Percentiles rank a stretch among this genome's conserved stretches.
phyloP scores from a whole-genome alignment of 257 asterid genomes.

The Ocimum tenuiflorum region DNA sequence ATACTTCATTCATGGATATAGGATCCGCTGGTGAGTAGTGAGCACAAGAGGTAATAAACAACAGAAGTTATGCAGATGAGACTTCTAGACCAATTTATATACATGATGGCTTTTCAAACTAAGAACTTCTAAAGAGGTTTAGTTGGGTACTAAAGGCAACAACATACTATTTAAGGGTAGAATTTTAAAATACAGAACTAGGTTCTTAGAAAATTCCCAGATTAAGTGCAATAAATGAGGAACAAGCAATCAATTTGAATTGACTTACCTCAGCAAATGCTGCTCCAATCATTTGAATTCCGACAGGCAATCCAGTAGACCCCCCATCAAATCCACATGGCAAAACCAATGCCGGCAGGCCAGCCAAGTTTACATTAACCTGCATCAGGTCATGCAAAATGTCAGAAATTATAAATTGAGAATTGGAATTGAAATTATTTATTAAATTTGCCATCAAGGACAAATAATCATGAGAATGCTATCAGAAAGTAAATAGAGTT shows the following conservation, averaged over 20 bases:
- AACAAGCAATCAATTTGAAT: not conserved
- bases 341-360: conserved; percentile 92
- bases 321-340: conserved; percentile 83
- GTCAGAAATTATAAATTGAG: not conserved
- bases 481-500: not conserved
- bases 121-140: not conserved
- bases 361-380: conserved; percentile 98
- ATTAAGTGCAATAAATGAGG: not conserved
- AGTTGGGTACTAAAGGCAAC: not conserved
- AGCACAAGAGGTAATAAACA: not conserved
- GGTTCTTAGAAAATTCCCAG: not conserved
- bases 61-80: not conserved
- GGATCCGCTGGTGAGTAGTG: too few relatives aligned
- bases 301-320: conserved; percentile 60
- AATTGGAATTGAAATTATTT: not conserved
- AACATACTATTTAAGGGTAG: not conserved
- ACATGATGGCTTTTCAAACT: not conserved
- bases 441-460: not conserved
- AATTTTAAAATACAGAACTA: not conserved
- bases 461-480: not conserved
- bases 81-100: conserved; percentile 1
- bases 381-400: conserved; percentile 23
- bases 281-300: conserved; percentile 90
- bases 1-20: not conserved
- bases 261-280: conserved; percentile 69